These are phyloP conservation scores for Flaveria robusta DNA, from an alignment of 129 eudicot genomes.

Conservation along the genomic window DNA sequence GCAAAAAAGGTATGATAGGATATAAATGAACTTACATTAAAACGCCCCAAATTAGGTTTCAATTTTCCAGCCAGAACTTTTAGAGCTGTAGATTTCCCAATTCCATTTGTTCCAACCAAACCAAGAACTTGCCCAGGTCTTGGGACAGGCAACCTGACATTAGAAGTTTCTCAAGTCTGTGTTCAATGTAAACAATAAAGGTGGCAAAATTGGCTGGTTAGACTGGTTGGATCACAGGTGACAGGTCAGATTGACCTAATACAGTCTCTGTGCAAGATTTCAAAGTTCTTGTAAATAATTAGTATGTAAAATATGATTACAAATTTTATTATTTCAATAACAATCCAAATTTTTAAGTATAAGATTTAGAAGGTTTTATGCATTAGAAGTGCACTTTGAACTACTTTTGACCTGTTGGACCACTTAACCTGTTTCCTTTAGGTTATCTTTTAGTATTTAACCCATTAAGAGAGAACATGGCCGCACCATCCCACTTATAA, in stretches of 20 bases:
- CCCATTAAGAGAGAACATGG: neutral
- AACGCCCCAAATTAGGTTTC: constrained; percentile 87
- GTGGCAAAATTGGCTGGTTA: constrained; percentile 1
- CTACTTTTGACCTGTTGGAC: neutral
- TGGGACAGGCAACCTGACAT: constrained; percentile 87
- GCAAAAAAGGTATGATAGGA: neutral
- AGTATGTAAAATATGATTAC: neutral
- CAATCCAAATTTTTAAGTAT: neutral
- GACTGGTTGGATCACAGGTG: neutral
- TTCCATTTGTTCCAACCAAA: constrained; percentile 88
- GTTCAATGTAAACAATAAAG: constrained; percentile 9
- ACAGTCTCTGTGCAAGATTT: neutral
- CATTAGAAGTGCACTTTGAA: neutral
- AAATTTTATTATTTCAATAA: neutral
- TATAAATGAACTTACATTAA: constrained; percentile 46
- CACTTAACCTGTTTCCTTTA: neutral
- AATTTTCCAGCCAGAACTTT: constrained; percentile 82
- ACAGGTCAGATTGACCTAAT: neutral
- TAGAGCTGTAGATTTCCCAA: constrained; percentile 84
- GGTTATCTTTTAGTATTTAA: neutral
- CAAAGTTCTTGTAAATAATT: neutral
- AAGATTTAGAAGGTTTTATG: neutral
- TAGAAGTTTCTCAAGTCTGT: constrained; percentile 6
- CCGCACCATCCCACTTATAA: neutral
- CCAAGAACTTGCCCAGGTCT: constrained; percentile 96